Conservation (phyloP, 2,329 filamentous ascomycete species). For the Beauveria pseudobassiana region DNA sequence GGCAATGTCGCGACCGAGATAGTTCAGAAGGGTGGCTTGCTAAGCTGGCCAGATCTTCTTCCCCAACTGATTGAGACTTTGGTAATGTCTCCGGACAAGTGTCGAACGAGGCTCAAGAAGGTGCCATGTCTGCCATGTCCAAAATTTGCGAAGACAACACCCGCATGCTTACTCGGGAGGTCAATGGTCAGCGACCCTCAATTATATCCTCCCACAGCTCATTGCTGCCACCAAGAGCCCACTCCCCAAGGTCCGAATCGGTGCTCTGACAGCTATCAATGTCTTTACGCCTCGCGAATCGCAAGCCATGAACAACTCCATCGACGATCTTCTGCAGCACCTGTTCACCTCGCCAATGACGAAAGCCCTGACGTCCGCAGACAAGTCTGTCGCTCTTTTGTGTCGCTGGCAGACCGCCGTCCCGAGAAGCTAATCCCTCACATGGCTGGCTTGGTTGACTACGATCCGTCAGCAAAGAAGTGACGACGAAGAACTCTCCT, state of each 20-base stretch:
- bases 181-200: slow-evolving; percentile 84
- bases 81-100: slow-evolving; percentile 63
- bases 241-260: slow-evolving; percentile 68
- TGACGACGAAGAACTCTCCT: slow-evolving; percentile 80
- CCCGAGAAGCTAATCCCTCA: slow-evolving; percentile 88
- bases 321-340: slow-evolving; percentile 74
- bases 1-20: slow-evolving; percentile 94
- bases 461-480: slow-evolving; percentile 85
- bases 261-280: slow-evolving; percentile 80
- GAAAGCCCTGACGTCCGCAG: slow-evolving; percentile 73
- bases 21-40: slow-evolving; percentile 72
- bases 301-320: slow-evolving; percentile 68
- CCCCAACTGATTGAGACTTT: slow-evolving; percentile 73
- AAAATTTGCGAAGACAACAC: slow-evolving; percentile 98
- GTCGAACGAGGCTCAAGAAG: slow-evolving; percentile 71
- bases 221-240: slow-evolving; percentile 76
- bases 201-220: slow-evolving; percentile 83
- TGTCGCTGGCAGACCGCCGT: slow-evolving; percentile 81
- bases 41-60: slow-evolving; percentile 86
- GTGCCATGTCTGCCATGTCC: slow-evolving; percentile 82
- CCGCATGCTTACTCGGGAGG: slow-evolving; percentile 76
- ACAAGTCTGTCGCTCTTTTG: slow-evolving; percentile 89
- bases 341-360: slow-evolving; percentile 79
- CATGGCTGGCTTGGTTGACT: slow-evolving; percentile 80
- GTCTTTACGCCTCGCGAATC: slow-evolving; percentile 83